Evolutionary conservation across 495 filamentous ascomycete genomes (phyloP), one percentile per base, ranked within the genome.

Genomic region (Aspergillus wentii): DNA sequence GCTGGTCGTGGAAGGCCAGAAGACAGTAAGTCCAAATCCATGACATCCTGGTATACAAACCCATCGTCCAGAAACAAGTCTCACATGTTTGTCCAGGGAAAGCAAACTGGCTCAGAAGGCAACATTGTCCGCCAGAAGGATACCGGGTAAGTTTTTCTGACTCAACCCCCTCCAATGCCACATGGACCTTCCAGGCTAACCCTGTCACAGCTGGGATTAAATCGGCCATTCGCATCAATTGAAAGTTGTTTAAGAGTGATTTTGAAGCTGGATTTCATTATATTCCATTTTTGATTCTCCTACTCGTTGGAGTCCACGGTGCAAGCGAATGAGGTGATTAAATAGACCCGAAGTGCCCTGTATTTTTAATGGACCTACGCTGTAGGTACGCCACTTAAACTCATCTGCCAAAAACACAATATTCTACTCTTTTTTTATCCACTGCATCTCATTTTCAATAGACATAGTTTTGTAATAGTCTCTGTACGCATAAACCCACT

Each of bases 1-100:
- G 54, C 76, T 98, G 56, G 92, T 98, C 17, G 88, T 98, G 5
- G 92, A 98, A 57, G 90, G 91, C 14, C 83, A 86, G 42, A 81
- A 81, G 57, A 69, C 70, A 28, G 71, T 75, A 56, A 46, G 66
- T 44, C 4, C 37, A 28, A 16, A 27, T 43, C n/a, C n/a, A n/a
- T n/a, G n/a, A n/a, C n/a, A n/a, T n/a, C n/a, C n/a, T n/a, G n/a
- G n/a, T n/a, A n/a, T n/a, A n/a, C n/a, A 20, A 43, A 7, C 16
- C 11, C 7, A 33, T 17, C 19, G 35, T 31, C 22, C 9, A 6
- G 13, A 25, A 4, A 15, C 20, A 5, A 13, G 13, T 17, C 40
- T 52, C 19, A 46, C 30, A 19, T 28, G 13, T 21, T 21, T 39
- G 15, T 41, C 20, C 33, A 87, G 83, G 88, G 88, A 27, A 90